phyloP scores from a whole-genome alignment of 148 eudicot genomes.

The Diospyros lotus region DNA sequence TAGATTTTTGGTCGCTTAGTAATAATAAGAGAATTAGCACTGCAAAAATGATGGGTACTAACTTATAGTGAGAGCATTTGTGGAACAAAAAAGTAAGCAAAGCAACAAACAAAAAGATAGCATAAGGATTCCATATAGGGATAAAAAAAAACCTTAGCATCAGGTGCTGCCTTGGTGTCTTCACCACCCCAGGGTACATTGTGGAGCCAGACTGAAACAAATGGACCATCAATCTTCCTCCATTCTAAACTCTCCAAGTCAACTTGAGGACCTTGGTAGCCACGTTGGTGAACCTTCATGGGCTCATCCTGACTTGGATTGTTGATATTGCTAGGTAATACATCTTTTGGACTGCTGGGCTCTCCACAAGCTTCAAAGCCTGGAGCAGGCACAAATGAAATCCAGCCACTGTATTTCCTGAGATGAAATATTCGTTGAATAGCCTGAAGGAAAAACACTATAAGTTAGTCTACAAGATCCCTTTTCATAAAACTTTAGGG shows the following conservation, averaged over 20 bases:
- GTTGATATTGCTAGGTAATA: slow-evolving; percentile 20
- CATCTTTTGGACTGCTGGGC: slow-evolving; percentile 28
- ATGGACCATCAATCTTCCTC: slow-evolving; percentile 85
- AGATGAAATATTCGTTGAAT: slow-evolving; percentile 59
- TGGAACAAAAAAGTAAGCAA: background rate
- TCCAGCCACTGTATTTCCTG: slow-evolving; percentile 74
- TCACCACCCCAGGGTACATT: slow-evolving; percentile 95
- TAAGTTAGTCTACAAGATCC: background rate
- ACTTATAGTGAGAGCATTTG: background rate
- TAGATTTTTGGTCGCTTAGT: too few species aligned
- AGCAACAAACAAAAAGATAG: background rate
- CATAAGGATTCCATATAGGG: background rate
- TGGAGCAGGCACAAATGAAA: slow-evolving; percentile 79
- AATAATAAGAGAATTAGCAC: too few species aligned
- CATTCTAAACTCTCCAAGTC: slow-evolving; percentile 44
- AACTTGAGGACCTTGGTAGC: slow-evolving; percentile 56
- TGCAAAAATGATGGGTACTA: too few species aligned
- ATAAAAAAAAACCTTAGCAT: slow-evolving; percentile 64
- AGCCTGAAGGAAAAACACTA: slow-evolving; percentile 36
- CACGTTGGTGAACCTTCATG: slow-evolving; percentile 20
- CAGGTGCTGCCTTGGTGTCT: slow-evolving; percentile 76
- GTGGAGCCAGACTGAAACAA: slow-evolving; percentile 88
- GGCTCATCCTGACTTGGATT: slow-evolving; percentile 27
- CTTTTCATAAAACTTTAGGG: background rate
- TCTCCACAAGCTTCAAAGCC: slow-evolving; percentile 64